Evolutionary conservation across 2,329 filamentous ascomycete species (phyloP).

Genomic region (Clarireedia monteithiana): DNA sequence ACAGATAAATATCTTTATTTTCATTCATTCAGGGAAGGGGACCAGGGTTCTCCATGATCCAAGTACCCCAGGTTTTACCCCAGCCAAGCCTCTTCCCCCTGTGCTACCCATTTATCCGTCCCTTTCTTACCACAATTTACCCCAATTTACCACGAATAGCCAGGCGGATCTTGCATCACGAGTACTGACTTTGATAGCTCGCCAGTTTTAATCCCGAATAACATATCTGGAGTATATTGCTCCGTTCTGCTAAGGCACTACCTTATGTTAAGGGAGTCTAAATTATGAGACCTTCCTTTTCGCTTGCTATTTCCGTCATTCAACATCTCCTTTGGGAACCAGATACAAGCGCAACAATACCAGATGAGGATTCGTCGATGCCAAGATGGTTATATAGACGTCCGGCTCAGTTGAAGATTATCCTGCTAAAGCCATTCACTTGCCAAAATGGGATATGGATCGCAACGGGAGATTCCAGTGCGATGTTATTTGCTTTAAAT

Average conservation of each 20-base stretch:
- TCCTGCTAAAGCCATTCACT: not conserved
- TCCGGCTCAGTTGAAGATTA: not conserved
- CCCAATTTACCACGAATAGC: conserved; percentile 2
- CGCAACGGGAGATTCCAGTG: not conserved
- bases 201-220: not conserved
- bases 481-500: not conserved
- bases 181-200: not conserved
- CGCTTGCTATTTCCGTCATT: not conserved
- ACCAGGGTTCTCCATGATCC: no score
- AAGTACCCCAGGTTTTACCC: no score
- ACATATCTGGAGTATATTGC: not conserved
- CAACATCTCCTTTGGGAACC: no score
- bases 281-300: not conserved
- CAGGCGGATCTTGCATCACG: not conserved
- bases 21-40: no score
- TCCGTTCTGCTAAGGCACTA: not conserved
- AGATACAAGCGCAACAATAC: conserved; percentile 1
- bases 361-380: not conserved
- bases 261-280: not conserved
- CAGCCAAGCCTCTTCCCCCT: no score
- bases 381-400: not conserved
- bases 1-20: no score
- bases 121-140: no score
- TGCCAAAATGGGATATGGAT: not conserved
- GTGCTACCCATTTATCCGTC: no score